Evolutionary conservation across 192 early-diverging fungal species (phyloP), one percentile per base, ranked within the genome.

Genomic region (Coemansia sp.): DNA sequence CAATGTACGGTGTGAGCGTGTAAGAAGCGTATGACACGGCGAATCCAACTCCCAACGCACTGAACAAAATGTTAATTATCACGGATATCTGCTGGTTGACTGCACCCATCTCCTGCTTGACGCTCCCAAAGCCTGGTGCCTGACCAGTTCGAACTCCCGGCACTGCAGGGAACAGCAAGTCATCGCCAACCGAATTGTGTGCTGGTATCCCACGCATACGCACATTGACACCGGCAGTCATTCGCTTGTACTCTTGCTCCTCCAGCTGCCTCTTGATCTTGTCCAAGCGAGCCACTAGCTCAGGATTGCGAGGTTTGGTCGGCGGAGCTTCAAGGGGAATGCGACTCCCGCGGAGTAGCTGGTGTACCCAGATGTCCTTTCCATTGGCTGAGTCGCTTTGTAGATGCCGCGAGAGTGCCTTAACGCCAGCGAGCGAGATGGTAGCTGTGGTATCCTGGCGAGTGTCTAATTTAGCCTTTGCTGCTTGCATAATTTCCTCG

Each of bases 61-160:
- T 84, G 46, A 84, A 84, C 31, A 84, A 20, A 33, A 84, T 84
- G 57, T 84, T 84, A 4, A 79, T 61, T 3, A 84, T 84, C 22
- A 72, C 74, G 2, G 76, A 76, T 7, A 84, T 69, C 44, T 78
- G 68, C 50, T 65, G 43, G 63, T 84, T 76, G 2, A 71, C 70
- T 9, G 50, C 70, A 22, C 65, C 57, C 63, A 84, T 64, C 62
- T 84, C 81, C 57, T 73, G 71, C 62, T 62, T 69, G 11, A 76
- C 31, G 40, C 61, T 57, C 20, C 49, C 65, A 24, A 29, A 13
- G n/a, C 66, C 61, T 5, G 44, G 39, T 1, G 58, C 10, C 58
- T 65, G 62, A 1, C 76, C 77, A 33, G 49, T 60, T 8, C 77
- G 70, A 43, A 79, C 74, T 0, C 81, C 81, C n/a, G 81, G 81